Evolutionary conservation across 495 filamentous ascomycete species (phyloP).

Genomic region (Collariella sp.): DNA sequence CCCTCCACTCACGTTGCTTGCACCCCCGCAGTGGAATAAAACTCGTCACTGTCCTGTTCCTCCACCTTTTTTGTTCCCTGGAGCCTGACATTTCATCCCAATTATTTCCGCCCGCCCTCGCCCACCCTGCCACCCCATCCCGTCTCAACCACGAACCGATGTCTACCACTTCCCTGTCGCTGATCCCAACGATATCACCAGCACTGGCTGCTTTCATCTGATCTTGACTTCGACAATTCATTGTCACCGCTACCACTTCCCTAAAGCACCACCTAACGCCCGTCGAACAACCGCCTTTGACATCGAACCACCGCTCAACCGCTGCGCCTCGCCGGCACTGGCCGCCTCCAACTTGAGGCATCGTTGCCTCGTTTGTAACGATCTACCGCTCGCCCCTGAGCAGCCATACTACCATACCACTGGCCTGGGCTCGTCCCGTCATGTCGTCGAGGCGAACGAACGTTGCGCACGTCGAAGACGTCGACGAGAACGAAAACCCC

Average conservation of each 20-base stretch:
- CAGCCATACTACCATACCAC: constrained; percentile 10
- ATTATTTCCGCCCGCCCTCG: constrained; percentile 19
- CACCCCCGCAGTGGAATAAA: constrained; percentile 31
- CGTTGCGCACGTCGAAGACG: constrained; percentile 43
- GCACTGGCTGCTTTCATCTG: constrained; percentile 1
- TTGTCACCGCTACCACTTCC: not conserved
- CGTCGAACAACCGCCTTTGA: not conserved
- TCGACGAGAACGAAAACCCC: constrained; percentile 35
- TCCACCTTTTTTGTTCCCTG: constrained; percentile 26
- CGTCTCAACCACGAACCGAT: constrained; percentile 1
- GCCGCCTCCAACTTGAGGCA: constrained; percentile 24
- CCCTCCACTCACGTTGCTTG: constrained; percentile 19
- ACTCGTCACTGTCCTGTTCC: constrained; percentile 28
- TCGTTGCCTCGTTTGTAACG: constrained; percentile 22
- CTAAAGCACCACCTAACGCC: not conserved
- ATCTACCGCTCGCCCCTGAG: not conserved
- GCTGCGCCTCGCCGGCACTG: constrained; percentile 14
- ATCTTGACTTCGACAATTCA: constrained; percentile 7
- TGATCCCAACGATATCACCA: not conserved
- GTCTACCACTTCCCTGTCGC: not conserved
- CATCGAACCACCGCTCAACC: not conserved
- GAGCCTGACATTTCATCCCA: constrained; percentile 23
- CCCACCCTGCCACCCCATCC: no score
- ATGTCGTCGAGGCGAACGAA: constrained; percentile 24
- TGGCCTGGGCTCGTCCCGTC: constrained; percentile 21